Evolutionary conservation across 1,284 basidiomycete genomes (phyloP), one percentile per base, ranked within the genome.

Genomic region (Austroboletus olivaceoglutinosus): DNA sequence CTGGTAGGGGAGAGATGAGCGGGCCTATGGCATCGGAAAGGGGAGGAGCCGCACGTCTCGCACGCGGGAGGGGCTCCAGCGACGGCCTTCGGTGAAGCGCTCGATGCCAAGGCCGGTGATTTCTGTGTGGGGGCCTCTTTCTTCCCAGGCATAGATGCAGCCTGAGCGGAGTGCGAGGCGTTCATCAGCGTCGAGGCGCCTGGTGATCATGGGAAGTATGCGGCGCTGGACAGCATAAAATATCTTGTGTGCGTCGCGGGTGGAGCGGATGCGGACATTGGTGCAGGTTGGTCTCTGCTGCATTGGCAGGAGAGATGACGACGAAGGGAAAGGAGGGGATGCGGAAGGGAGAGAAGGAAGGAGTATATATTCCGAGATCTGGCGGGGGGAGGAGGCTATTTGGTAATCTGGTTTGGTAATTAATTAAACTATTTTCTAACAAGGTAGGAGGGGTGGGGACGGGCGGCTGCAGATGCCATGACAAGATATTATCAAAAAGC

Each of bases 111-210:
- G 74, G 13, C 87, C 88, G 2, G 86, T 88, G 16, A 88, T 81
- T 64, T 84, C 82, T 31, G 85, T 85, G 52, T 86, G 83, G 31
- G 84, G 85, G 10, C 85, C 85, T 48, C 86, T 78, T 65, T 90
- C 89, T 67, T 91, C 89, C 89, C 89, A 91, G 48, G 88, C 85
- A 63, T 91, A 91, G 48, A 90, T 81, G 58, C 86, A 87, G 25
- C 89, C 89, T 5, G 86, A 77, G 38, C 71, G 65, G 54, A 87
- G 72, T 2, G 81, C 80, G 19, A 76, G 73, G 43, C 84, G 80
- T 57, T 84, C 89, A 58, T 90, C 87, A 36, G 86, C 82, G 60
- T 91, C 89, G 47, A 91, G 77, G 15, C 89, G 78, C 56, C 89
- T 77, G 43, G 84, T 82, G 58, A 90, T 85, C 79, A 91, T 86